These are phyloP conservation scores for Eragrostis nindensis DNA, from an alignment of 176 grass and related monocot species.

Conservation along the genomic window DNA sequence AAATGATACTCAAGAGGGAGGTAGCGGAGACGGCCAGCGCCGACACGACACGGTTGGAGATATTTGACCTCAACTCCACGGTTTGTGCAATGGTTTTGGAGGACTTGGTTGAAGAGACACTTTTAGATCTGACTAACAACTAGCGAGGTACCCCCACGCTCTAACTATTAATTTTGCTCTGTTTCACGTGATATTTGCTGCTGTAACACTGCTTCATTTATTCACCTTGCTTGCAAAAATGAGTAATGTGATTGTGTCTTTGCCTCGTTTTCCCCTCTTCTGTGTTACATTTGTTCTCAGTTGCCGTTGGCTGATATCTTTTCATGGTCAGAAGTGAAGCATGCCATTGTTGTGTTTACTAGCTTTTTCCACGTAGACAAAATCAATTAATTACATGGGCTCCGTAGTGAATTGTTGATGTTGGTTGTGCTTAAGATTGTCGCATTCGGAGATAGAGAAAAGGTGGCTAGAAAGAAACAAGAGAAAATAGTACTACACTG, in stretches of 20 bases:
- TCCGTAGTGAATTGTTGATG: constrained; percentile 14
- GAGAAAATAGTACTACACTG: not conserved
- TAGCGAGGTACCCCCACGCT: constrained; percentile 57
- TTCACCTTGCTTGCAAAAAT: constrained; percentile 41
- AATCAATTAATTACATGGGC: constrained; percentile 16
- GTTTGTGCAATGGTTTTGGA: constrained; percentile 63
- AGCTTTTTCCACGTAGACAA: not conserved
- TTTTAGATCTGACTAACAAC: constrained; percentile 58
- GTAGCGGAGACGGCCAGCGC: constrained; percentile 35
- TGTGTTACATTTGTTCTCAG: constrained; percentile 15
- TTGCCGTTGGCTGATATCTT: constrained; percentile 34
- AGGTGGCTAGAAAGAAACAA: not conserved
- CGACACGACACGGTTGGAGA: constrained; percentile 51
- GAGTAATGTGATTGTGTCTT: constrained; percentile 40
- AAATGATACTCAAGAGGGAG: constrained; percentile 77
- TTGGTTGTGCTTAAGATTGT: constrained; percentile 20
- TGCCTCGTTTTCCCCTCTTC: constrained; percentile 22
- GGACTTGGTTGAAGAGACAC: constrained; percentile 64
- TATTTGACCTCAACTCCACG: constrained; percentile 56
- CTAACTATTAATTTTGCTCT: constrained; percentile 57
- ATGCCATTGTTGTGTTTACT: constrained; percentile 3
- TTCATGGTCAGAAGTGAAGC: constrained; percentile 28
- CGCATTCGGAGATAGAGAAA: constrained; percentile 10
- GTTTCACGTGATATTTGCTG: constrained; percentile 39
- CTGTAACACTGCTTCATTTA: constrained; percentile 58